Conservation (phyloP, 345 rosid genomes). For the Trapa bicornis region DNA sequence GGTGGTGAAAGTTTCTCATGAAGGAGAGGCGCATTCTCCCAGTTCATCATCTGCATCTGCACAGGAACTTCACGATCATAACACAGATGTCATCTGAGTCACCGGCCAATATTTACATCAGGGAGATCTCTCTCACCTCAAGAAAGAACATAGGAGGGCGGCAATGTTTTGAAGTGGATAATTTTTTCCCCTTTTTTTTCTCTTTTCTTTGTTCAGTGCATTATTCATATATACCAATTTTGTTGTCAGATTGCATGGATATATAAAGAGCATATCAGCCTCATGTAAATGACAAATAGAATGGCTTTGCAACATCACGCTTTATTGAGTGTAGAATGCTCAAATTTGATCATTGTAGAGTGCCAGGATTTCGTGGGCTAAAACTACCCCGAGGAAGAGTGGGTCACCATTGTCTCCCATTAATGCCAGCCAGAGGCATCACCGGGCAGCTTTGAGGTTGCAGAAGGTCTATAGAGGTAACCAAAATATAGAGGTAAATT, state of each 20-base stretch:
- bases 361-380: constrained; percentile 10
- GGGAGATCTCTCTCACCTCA: background rate
- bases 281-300: background rate
- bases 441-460: constrained; percentile 60
- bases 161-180: background rate
- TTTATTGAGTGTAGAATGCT: background rate
- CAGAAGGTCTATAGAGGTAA: constrained; percentile 90
- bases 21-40: background rate
- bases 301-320: background rate
- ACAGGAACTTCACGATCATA: background rate
- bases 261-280: background rate
- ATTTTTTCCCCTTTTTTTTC: background rate
- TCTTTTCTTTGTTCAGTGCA: background rate
- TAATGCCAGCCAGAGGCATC: constrained; percentile 18
- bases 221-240: background rate
- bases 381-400: constrained; percentile 11
- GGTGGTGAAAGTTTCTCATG: background rate
- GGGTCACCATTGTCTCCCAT: background rate
- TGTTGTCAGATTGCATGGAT: background rate
- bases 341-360: constrained; percentile 1
- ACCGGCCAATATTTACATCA: background rate
- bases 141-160: background rate
- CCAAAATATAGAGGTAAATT: background rate
- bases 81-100: background rate
- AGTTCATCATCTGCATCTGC: background rate